Conservation (phyloP, 2,329 filamentous ascomycete genomes). For the Colletotrichum australisinense region DNA sequence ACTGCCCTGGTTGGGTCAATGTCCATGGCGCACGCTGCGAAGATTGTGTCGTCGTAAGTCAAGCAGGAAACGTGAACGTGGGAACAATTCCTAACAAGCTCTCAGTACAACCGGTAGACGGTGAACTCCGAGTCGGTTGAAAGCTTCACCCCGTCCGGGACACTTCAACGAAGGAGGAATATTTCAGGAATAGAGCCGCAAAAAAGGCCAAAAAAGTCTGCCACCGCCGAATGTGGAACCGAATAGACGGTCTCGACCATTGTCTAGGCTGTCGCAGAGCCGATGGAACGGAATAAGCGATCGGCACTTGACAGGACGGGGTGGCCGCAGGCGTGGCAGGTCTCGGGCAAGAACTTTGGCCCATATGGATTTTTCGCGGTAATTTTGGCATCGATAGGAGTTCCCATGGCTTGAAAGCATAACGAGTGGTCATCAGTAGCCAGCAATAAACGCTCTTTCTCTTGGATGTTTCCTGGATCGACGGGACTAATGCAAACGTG, state of each 20-base stretch:
- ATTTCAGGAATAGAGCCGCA: not conserved
- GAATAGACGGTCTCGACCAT: not conserved
- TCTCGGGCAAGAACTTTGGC: not conserved
- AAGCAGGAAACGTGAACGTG: not conserved
- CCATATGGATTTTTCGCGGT: not conserved
- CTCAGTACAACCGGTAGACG: constrained; percentile 30
- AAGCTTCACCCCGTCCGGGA: not conserved
- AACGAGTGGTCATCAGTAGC: constrained; percentile 12
- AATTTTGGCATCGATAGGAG: not conserved
- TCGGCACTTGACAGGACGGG: not conserved
- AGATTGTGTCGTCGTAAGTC: constrained; percentile 30
- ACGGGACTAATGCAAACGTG: not conserved
- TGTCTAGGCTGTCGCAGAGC: not conserved
- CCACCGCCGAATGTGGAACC: not conserved
- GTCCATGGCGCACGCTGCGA: constrained; percentile 25
- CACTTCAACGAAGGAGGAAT: not conserved
- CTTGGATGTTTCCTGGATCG: not conserved
- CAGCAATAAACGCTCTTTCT: not conserved
- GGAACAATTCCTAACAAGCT: not conserved
- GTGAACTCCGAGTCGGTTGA: not conserved
- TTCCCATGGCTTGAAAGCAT: not conserved
- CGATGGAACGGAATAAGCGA: not conserved
- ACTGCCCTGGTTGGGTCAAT: constrained; percentile 30
- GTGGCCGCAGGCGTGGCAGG: not conserved
- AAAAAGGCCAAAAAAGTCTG: not conserved